Percentiles rank a stretch among this genome's conserved stretches.
Conservation (phyloP, 148 eudicot genomes). For the Silene conica region DNA sequence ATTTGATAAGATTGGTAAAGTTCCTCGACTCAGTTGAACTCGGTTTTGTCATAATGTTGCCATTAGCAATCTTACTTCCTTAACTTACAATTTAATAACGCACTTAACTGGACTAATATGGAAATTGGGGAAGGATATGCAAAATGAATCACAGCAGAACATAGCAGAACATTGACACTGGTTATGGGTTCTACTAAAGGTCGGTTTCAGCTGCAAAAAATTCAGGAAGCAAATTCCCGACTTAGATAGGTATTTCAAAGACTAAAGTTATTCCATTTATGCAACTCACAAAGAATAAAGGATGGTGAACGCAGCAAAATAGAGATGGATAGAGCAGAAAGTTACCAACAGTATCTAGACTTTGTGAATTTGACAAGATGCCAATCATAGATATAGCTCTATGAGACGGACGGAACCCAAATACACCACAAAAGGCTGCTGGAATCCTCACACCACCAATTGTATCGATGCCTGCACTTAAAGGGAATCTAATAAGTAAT, state of each 20-base stretch:
- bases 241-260: not conserved
- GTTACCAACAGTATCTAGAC: slow-evolving; percentile 76
- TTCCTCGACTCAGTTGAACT: not conserved
- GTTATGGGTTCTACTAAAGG: not conserved
- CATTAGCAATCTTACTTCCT: not conserved
- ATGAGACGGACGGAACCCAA: slow-evolving; percentile 88
- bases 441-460: slow-evolving; percentile 76
- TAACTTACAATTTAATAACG: not conserved
- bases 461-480: slow-evolving; percentile 70
- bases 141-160: not conserved
- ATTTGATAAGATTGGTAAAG: not conserved
- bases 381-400: slow-evolving; percentile 68
- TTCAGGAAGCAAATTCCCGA: not conserved
- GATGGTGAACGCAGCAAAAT: not conserved
- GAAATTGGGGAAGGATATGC: not conserved
- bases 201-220: not conserved
- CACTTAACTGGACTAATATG: not conserved
- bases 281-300: not conserved
- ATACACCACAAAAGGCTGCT: slow-evolving; percentile 79
- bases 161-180: not conserved
- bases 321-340: not conserved
- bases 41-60: not conserved
- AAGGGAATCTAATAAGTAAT: slow-evolving; percentile 11
- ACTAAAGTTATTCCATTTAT: not conserved
- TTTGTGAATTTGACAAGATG: slow-evolving; percentile 71